Evolutionary conservation across 495 filamentous ascomycete species (phyloP).

Genomic region (Penicillium manginii): DNA sequence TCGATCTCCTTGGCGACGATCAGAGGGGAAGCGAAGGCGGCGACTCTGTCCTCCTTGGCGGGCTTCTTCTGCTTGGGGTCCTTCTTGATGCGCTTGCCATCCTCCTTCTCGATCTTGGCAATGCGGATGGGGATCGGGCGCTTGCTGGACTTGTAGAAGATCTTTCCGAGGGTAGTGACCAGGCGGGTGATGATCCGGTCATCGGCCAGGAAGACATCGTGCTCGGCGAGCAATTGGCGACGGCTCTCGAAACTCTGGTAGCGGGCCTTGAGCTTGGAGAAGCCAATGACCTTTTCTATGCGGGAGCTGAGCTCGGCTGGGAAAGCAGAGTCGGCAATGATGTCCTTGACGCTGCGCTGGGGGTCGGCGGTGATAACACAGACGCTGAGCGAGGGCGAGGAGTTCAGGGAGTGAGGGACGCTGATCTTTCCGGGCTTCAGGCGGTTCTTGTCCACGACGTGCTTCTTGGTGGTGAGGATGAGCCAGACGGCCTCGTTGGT

Average conservation of each 20-base stretch:
- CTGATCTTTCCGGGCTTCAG: slow-evolving; percentile 77
- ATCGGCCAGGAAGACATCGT: slow-evolving; percentile 88
- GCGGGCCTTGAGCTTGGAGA: slow-evolving; percentile 80
- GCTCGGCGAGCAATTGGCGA: slow-evolving; percentile 78
- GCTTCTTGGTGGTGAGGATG: slow-evolving; percentile 85
- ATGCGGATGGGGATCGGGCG: slow-evolving; percentile 84
- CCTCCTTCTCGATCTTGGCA: slow-evolving; percentile 62
- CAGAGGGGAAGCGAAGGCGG: slow-evolving; percentile 48
- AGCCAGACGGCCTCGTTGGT: slow-evolving; percentile 79
- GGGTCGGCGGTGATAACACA: slow-evolving; percentile 87
- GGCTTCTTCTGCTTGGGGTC: slow-evolving; percentile 42
- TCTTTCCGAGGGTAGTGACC: slow-evolving; percentile 79
- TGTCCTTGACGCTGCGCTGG: slow-evolving; percentile 87
- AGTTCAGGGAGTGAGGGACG: slow-evolving; percentile 71
- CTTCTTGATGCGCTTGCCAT: slow-evolving; percentile 66
- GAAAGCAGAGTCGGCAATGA: slow-evolving; percentile 74
- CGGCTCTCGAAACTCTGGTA: slow-evolving; percentile 86
- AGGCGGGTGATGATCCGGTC: slow-evolving; percentile 78
- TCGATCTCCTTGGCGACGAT: slow-evolving; percentile 72
- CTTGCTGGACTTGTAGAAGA: slow-evolving; percentile 84
- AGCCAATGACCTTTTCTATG: slow-evolving; percentile 80
- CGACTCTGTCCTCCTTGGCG: slow-evolving; percentile 40
- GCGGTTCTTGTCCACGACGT: slow-evolving; percentile 72
- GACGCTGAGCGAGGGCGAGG: slow-evolving; percentile 63
- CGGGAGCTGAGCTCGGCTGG: slow-evolving; percentile 69